These are phyloP conservation scores for Solanum dulcamara DNA, from an alignment of 257 asterid genomes.

Conservation along the genomic window DNA sequence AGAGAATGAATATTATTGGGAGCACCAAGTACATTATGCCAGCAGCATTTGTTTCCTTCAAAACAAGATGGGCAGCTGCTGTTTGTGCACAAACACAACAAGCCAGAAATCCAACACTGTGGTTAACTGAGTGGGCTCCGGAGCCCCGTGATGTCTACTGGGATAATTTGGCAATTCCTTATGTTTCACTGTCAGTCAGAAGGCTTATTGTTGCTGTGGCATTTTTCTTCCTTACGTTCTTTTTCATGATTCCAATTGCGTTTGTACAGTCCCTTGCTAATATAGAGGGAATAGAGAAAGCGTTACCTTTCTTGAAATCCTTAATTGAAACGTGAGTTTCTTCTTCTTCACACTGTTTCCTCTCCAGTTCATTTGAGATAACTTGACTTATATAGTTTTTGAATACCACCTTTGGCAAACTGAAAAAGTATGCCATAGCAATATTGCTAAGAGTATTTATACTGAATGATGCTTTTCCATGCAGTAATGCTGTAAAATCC, in stretches of 20 bases:
- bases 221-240: slow-evolving; percentile 88
- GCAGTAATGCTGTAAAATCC: slow-evolving; percentile 68
- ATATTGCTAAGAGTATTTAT: not conserved
- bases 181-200: slow-evolving; percentile 67
- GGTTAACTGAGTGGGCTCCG: slow-evolving; percentile 93
- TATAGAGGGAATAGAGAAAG: slow-evolving; percentile 65
- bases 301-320: slow-evolving; percentile 48
- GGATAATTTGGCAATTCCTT: slow-evolving; percentile 83
- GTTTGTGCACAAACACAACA: slow-evolving; percentile 92
- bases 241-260: slow-evolving; percentile 82
- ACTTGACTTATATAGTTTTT: not conserved
- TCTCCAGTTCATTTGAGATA: not conserved
- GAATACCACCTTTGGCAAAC: not conserved
- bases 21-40: slow-evolving; percentile 62
- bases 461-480: not conserved
- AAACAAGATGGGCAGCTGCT: slow-evolving; percentile 90
- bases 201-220: slow-evolving; percentile 64
- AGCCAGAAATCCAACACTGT: slow-evolving; percentile 72
- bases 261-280: slow-evolving; percentile 85
- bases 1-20: slow-evolving; percentile 45
- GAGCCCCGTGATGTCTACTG: slow-evolving; percentile 89
- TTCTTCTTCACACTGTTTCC: not conserved
- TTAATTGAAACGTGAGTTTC: slow-evolving; percentile 54
- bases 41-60: slow-evolving; percentile 84
- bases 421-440: not conserved